These are phyloP conservation scores for Talaromyces sp. DNA, from an alignment of 2,329 filamentous ascomycete species.

Conservation along the genomic window DNA sequence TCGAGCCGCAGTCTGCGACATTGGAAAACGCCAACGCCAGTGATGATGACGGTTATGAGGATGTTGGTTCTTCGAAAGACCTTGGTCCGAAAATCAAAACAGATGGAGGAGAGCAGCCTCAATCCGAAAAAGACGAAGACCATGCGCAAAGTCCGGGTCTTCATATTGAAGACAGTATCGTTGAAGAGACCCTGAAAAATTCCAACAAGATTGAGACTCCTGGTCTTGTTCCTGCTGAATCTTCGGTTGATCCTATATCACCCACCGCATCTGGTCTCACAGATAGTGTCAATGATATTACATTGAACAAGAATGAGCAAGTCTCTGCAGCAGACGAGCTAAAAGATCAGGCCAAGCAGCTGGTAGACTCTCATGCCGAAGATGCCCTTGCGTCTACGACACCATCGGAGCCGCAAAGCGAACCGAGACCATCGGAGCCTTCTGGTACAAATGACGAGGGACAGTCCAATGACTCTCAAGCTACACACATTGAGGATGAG, in stretches of 20 bases:
- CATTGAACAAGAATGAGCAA: conserved; percentile 59
- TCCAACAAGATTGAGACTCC: not conserved
- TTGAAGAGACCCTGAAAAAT: conserved; percentile 69
- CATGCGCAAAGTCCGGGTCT: conserved; percentile 42
- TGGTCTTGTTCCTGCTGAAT: not conserved
- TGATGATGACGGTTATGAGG: conserved; percentile 91
- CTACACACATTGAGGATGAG: conserved; percentile 29
- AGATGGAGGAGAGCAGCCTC: conserved; percentile 21
- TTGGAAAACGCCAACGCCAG: conserved; percentile 77
- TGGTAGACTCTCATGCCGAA: conserved; percentile 54
- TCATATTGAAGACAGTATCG: conserved; percentile 68
- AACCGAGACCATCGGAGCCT: conserved; percentile 20
- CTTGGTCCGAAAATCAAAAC: conserved; percentile 49
- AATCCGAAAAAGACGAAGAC: conserved; percentile 24
- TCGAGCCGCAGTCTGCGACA: conserved; percentile 55
- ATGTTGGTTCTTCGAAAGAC: conserved; percentile 69
- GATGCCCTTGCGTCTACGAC: conserved; percentile 59
- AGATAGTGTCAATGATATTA: conserved; percentile 56
- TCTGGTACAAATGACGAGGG: conserved; percentile 19
- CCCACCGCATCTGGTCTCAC: conserved; percentile 56
- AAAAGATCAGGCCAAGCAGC: not conserved
- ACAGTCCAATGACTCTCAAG: not conserved
- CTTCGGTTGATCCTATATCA: conserved; percentile 38
- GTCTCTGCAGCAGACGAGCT: conserved; percentile 36
- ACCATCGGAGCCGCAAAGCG: conserved; percentile 24